phyloP scores from a whole-genome alignment of 345 rosid genomes.

The Carallia brachiata region DNA sequence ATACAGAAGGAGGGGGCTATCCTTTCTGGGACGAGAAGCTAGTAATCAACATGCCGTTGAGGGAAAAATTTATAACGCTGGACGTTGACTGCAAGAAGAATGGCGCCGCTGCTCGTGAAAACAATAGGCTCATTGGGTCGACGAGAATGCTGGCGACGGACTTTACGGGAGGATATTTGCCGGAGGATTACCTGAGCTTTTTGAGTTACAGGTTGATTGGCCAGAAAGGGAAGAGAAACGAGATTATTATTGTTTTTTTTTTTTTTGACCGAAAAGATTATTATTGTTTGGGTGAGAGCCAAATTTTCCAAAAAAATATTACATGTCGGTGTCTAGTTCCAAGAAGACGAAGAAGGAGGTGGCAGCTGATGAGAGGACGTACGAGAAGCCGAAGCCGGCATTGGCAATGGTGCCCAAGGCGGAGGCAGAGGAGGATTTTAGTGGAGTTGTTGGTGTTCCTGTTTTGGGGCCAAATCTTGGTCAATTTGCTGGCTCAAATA shows the following conservation, averaged over 20 bases:
- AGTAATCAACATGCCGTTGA: constrained; percentile 11
- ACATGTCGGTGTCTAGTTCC: background rate
- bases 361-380: background rate
- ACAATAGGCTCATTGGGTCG: constrained; percentile 18
- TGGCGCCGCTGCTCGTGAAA: background rate
- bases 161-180: constrained; percentile 24
- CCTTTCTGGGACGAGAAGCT: constrained; percentile 26
- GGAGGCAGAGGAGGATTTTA: constrained; percentile 13
- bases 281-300: constrained; percentile 29
- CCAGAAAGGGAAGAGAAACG: constrained; percentile 14
- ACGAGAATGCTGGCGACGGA: constrained; percentile 25
- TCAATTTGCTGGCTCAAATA: background rate
- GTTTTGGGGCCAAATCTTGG: constrained; percentile 29
- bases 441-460: constrained; percentile 49
- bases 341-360: constrained; percentile 5
- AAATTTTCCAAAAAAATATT: constrained; percentile 2
- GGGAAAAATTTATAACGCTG: background rate
- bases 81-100: constrained; percentile 19
- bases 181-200: constrained; percentile 21
- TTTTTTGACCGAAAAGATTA: no score
- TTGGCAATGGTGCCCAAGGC: no score
- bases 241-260: constrained; percentile 32
- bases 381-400: constrained; percentile 10
- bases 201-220: constrained; percentile 34
- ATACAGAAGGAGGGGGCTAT: constrained; percentile 15